Evolutionary conservation across 129 eudicot species (phyloP).

Genomic region (sunflower (Helianthus annuus)): DNA sequence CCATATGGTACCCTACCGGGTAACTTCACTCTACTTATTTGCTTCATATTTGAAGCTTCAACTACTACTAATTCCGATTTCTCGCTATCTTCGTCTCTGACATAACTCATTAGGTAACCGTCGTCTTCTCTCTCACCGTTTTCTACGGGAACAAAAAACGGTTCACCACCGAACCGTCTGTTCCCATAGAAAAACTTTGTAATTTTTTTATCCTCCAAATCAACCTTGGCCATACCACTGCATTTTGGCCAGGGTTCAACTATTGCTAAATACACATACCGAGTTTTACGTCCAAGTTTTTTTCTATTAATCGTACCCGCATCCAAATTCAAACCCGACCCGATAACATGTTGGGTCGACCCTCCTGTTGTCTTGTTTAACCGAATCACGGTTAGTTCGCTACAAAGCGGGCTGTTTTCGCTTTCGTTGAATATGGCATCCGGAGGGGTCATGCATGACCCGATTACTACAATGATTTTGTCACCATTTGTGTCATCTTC

Average conservation of each 20-base stretch:
- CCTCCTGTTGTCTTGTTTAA: slow-evolving; percentile 45
- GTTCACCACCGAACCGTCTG: slow-evolving; percentile 63
- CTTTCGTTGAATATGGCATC: too few species aligned
- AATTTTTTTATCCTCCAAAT: slow-evolving; percentile 48
- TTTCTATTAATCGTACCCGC: slow-evolving; percentile 57
- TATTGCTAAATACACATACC: slow-evolving; percentile 59
- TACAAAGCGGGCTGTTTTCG: not conserved
- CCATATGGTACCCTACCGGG: slow-evolving; percentile 79
- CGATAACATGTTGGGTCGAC: slow-evolving; percentile 42
- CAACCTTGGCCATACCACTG: slow-evolving; percentile 73
- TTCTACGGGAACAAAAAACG: slow-evolving; percentile 51
- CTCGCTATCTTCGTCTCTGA: slow-evolving; percentile 54
- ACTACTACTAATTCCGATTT: slow-evolving; percentile 55
- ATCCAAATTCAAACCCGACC: slow-evolving; percentile 57
- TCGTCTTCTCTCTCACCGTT: slow-evolving; percentile 49
- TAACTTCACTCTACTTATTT: slow-evolving; percentile 45
- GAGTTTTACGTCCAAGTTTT: slow-evolving; percentile 49
- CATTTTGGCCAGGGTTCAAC: slow-evolving; percentile 89
- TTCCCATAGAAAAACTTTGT: slow-evolving; percentile 47
- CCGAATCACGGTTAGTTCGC: slow-evolving; percentile 48
- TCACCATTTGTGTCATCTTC: too few species aligned
- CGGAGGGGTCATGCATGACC: too few species aligned
- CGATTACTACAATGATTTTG: too few species aligned
- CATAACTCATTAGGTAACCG: slow-evolving; percentile 62
- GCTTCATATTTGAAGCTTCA: slow-evolving; percentile 56